Percentiles rank a stretch among this genome's conserved stretches.
Conservation (phyloP, 495 filamentous ascomycete species). For the Neurospora sp. region DNA sequence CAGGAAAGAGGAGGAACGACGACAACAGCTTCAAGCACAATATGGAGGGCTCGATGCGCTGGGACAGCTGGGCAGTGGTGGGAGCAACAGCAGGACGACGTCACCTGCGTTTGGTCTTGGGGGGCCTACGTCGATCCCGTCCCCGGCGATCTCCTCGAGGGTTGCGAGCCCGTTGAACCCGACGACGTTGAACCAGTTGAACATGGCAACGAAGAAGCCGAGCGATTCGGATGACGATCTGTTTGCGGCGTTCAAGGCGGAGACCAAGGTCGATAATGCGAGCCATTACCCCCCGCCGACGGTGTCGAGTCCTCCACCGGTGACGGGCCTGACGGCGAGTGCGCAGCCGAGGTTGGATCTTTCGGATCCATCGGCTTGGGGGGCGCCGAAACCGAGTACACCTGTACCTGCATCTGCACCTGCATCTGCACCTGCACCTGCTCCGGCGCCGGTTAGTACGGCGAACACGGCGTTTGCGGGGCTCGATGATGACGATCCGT, state of each 20-base stretch:
- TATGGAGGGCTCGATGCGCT: constrained; percentile 44
- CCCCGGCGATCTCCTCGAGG: constrained; percentile 2
- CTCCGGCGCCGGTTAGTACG: constrained; percentile 12
- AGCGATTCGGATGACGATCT: constrained; percentile 43
- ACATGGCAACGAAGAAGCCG: constrained; percentile 7
- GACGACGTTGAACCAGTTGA: background rate
- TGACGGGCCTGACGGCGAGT: constrained; percentile 8
- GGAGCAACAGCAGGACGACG: background rate
- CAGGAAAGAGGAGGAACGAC: constrained; percentile 62
- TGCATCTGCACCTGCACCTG: background rate
- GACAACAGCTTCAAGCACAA: constrained; percentile 56
- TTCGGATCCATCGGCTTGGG: constrained; percentile 30
- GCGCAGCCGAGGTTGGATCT: constrained; percentile 21
- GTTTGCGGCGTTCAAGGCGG: constrained; percentile 51
- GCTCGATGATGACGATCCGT: constrained; percentile 64
- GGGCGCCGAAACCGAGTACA: constrained; percentile 7
- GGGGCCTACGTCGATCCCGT: constrained; percentile 20
- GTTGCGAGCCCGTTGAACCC: constrained; percentile 13
- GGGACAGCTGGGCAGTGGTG: background rate
- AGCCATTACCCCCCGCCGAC: constrained; percentile 48
- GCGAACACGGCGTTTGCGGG: constrained; percentile 6
- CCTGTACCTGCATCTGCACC: background rate
- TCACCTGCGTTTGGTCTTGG: background rate
- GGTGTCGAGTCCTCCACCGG: constrained; percentile 12
- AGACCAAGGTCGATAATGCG: constrained; percentile 50